These are phyloP conservation scores for Gracilariopsis chorda DNA, from an alignment of 23 red algal species.

Conservation along the genomic window DNA sequence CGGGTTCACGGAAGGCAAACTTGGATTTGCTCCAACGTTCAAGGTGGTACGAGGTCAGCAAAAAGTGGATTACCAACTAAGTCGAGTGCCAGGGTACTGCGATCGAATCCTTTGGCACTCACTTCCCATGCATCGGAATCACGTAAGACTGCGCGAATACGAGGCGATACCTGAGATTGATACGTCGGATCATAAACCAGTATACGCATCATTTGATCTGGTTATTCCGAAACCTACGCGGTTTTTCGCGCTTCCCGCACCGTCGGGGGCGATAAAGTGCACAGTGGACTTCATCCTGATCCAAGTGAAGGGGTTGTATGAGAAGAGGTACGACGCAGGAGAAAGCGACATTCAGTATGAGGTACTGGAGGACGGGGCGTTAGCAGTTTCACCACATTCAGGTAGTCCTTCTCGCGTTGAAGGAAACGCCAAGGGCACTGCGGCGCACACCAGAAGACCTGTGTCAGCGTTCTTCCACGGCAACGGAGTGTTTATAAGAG, in stretches of 20 bases:
- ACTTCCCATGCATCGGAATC: conserved; percentile 23
- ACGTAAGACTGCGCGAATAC: conserved; percentile 38
- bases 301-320: conserved; percentile 18
- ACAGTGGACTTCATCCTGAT: conserved; percentile 50
- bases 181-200: conserved; percentile 76
- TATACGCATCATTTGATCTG: conserved; percentile 66
- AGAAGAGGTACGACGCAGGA: neutral
- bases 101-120: conserved; percentile 84
- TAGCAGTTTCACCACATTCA: neutral
- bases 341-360: conserved; percentile 9
- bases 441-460: conserved; percentile 26
- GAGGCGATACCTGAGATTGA: conserved; percentile 10
- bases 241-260: neutral
- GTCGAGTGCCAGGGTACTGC: conserved; percentile 65
- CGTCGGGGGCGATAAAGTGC: conserved; percentile 13
- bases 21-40: conserved; percentile 90
- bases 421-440: neutral
- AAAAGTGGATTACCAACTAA: conserved; percentile 1
- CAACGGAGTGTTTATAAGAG: conserved; percentile 38
- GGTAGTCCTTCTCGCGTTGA: neutral
- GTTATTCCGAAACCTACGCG: neutral
- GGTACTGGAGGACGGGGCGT: conserved; percentile 16
- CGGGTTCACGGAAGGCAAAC: conserved; percentile 73
- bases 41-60: conserved; percentile 59
- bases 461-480: conserved; percentile 50